These are phyloP conservation scores for Citrus inodora DNA, from an alignment of 345 rosid species.

Conservation along the genomic window DNA sequence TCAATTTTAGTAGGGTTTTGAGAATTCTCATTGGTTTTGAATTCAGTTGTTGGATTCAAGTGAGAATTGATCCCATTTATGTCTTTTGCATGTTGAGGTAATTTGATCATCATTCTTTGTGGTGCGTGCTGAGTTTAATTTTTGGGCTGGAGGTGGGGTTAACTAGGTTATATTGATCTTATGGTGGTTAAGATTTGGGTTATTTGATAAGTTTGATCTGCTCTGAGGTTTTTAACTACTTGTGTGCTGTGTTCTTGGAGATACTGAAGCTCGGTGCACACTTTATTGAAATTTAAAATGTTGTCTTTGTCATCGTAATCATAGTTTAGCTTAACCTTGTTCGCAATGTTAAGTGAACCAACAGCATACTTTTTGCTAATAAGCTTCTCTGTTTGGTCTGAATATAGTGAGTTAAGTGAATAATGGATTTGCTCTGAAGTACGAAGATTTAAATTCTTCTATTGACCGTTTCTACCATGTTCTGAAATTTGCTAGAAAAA, in stretches of 20 bases:
- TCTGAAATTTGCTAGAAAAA: neutral
- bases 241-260: neutral
- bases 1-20: constrained; percentile 3
- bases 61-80: neutral
- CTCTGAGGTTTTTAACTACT: neutral
- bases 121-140: neutral
- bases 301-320: neutral
- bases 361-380: neutral
- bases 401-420: neutral
- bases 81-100: neutral
- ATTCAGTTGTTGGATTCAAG: constrained; percentile 11
- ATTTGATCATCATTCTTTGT: constrained; percentile 6
- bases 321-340: neutral
- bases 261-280: neutral
- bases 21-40: neutral
- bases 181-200: neutral
- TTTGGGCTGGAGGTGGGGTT: neutral
- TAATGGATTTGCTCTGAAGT: neutral
- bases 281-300: neutral
- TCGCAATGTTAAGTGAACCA: neutral
- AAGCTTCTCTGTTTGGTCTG: neutral
- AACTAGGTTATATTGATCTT: neutral
- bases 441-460: neutral
- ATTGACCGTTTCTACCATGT: neutral
- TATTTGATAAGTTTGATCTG: neutral